These are phyloP conservation scores for Schizonepeta tenuifolia DNA, from an alignment of 257 asterid genomes.

Conservation along the genomic window DNA sequence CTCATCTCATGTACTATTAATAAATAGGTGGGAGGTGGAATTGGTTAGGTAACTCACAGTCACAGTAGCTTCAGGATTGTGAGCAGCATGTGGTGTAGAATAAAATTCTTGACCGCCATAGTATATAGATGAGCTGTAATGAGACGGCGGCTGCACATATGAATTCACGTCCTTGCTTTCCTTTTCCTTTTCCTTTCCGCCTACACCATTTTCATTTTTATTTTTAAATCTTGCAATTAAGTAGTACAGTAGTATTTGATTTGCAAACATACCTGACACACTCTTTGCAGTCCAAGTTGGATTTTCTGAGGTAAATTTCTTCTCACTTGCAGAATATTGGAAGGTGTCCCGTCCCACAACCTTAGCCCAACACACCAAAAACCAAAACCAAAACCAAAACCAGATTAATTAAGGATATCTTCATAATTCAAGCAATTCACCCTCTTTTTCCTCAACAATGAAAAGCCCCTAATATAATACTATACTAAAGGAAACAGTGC, in stretches of 20 bases:
- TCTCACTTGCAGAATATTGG: conserved; percentile 39
- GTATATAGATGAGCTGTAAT: conserved; percentile 81
- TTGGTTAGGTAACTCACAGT: conserved; percentile 57
- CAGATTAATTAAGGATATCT: not conserved
- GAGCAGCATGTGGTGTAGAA: conserved; percentile 56
- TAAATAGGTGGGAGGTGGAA: no score
- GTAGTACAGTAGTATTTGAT: no score
- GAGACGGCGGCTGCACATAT: conserved; percentile 68
- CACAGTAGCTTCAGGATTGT: conserved; percentile 59
- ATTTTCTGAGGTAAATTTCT: conserved; percentile 50
- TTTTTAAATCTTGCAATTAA: no score
- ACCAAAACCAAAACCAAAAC: not conserved
- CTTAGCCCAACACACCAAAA: conserved; percentile 37
- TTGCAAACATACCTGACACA: conserved; percentile 59
- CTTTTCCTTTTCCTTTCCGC: conserved; percentile 42
- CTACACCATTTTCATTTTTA: conserved; percentile 30
- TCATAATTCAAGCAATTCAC: not conserved
- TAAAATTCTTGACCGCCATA: conserved; percentile 90
- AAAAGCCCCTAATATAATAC: not conserved
- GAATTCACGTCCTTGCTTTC: conserved; percentile 44
- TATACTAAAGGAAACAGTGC: not conserved
- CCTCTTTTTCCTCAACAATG: not conserved
- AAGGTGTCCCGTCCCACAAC: conserved; percentile 47
- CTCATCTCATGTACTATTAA: no score
- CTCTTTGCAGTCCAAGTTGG: conserved; percentile 52